Conservation (phyloP, 352 stramenopile species). For the Globisporangium nunn region DNA sequence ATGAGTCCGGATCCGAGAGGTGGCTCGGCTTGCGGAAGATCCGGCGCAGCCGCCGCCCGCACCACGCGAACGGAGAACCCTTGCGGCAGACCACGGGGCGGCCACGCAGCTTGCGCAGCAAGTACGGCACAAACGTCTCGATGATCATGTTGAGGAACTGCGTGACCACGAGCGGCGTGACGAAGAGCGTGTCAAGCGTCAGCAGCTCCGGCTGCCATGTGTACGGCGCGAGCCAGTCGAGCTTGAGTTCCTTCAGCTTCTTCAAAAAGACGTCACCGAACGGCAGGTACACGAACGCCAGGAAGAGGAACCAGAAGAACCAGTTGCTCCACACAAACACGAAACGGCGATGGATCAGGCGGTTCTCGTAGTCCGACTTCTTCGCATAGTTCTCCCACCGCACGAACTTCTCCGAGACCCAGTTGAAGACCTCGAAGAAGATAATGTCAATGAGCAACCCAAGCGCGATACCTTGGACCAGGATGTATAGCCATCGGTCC, state of each 20-base stretch:
- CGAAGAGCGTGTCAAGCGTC: conserved; percentile 83
- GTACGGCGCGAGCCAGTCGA: conserved; percentile 58
- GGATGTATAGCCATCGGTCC: conserved; percentile 86
- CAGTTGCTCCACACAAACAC: conserved; percentile 90
- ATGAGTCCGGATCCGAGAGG: conserved; percentile 10
- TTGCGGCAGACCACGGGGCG: conserved; percentile 60
- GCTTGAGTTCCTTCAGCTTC: conserved; percentile 39
- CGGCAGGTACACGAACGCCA: conserved; percentile 87
- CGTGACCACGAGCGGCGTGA: conserved; percentile 83
- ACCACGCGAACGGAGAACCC: conserved; percentile 54
- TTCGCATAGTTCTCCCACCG: conserved; percentile 83
- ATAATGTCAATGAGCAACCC: conserved; percentile 86
- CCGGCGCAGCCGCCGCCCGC: conserved; percentile 29
- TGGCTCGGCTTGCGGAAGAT: conserved; percentile 16
- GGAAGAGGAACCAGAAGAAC: conserved; percentile 90
- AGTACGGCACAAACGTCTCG: conserved; percentile 81
- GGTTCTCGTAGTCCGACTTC: conserved; percentile 85
- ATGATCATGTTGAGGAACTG: conserved; percentile 87
- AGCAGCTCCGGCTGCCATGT: conserved; percentile 64
- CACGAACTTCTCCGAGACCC: conserved; percentile 84
- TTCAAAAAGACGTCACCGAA: conserved; percentile 67
- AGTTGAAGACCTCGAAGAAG: conserved; percentile 87
- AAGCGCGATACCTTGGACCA: conserved; percentile 76
- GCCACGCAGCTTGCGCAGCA: conserved; percentile 71
- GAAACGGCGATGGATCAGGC: conserved; percentile 80